These are phyloP conservation scores for Colletotrichum sp. DNA, from an alignment of 2,329 filamentous ascomycete species.

Conservation along the genomic window DNA sequence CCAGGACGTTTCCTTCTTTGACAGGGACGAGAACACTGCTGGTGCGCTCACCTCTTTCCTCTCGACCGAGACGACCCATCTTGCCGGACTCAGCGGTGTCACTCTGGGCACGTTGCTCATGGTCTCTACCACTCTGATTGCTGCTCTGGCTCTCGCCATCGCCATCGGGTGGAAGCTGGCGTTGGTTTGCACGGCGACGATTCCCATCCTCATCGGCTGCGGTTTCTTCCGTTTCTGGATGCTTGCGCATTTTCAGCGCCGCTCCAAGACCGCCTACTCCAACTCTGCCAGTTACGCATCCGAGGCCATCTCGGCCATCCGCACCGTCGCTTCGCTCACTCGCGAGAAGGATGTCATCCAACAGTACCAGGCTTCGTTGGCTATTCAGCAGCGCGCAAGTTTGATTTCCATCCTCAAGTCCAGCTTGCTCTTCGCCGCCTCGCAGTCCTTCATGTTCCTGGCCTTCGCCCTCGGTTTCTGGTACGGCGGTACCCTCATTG, in stretches of 20 bases:
- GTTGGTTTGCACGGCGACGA: constrained; percentile 78
- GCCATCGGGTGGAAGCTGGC: constrained; percentile 87
- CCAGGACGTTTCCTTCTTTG: constrained; percentile 93
- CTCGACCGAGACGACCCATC: constrained; percentile 86
- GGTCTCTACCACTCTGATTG: constrained; percentile 78
- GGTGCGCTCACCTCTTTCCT: constrained; percentile 89
- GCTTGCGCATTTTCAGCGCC: constrained; percentile 77
- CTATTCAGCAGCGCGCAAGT: constrained; percentile 68
- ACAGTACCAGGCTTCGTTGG: constrained; percentile 72
- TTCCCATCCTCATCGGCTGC: constrained; percentile 78
- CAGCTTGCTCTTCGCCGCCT: constrained; percentile 79
- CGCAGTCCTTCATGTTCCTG: constrained; percentile 83
- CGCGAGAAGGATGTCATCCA: constrained; percentile 80
- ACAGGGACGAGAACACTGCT: constrained; percentile 85
- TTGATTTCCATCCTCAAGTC: constrained; percentile 77
- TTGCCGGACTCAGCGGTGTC: constrained; percentile 85
- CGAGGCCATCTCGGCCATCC: constrained; percentile 91
- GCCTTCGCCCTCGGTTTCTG: constrained; percentile 90
- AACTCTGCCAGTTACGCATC: constrained; percentile 85
- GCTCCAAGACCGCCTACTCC: constrained; percentile 81
- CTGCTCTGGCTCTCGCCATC: constrained; percentile 72
- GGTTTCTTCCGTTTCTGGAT: constrained; percentile 91
- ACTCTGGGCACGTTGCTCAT: constrained; percentile 87
- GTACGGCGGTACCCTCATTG: constrained; percentile 84
- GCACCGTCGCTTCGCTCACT: constrained; percentile 90